Conservation (phyloP, 2,329 filamentous ascomycete genomes). For the Didymella lethalis region DNA sequence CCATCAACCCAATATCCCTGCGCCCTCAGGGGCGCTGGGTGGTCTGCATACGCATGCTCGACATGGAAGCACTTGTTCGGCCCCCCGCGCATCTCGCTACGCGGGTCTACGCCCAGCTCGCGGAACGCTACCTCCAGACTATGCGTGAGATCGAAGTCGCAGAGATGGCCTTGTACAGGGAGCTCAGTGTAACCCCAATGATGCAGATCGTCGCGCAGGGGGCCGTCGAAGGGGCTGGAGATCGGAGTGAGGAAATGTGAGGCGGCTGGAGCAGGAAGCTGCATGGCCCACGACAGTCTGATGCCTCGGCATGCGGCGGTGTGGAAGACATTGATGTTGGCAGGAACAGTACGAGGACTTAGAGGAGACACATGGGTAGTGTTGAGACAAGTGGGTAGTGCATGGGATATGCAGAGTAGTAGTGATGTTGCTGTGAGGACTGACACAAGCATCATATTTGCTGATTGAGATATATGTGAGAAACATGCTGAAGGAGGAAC, state of each 20-base stretch:
- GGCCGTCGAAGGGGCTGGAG: conserved; percentile 11
- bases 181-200: conserved; percentile 21
- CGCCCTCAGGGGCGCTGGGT: not conserved
- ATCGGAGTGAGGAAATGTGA: conserved; percentile 16
- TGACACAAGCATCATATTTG: not conserved
- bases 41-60: conserved; percentile 11
- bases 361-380: not conserved
- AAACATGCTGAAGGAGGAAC: not conserved
- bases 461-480: not conserved
- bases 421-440: not conserved
- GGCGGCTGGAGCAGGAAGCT: conserved; percentile 1
- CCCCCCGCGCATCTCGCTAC: conserved; percentile 10
- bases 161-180: conserved; percentile 8
- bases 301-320: conserved; percentile 13
- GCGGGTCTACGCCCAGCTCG: conserved; percentile 16
- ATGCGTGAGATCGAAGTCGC: conserved; percentile 12
- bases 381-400: not conserved
- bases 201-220: conserved; percentile 6
- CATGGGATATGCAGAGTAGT: not conserved
- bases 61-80: conserved; percentile 23
- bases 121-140: conserved; percentile 7
- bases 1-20: conserved; percentile 26
- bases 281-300: conserved; percentile 11
- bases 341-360: not conserved
- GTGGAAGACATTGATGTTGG: not conserved